Evolutionary conservation across 2,329 filamentous ascomycete species (phyloP).

Genomic region (Ophiostoma novo-ulmi): DNA sequence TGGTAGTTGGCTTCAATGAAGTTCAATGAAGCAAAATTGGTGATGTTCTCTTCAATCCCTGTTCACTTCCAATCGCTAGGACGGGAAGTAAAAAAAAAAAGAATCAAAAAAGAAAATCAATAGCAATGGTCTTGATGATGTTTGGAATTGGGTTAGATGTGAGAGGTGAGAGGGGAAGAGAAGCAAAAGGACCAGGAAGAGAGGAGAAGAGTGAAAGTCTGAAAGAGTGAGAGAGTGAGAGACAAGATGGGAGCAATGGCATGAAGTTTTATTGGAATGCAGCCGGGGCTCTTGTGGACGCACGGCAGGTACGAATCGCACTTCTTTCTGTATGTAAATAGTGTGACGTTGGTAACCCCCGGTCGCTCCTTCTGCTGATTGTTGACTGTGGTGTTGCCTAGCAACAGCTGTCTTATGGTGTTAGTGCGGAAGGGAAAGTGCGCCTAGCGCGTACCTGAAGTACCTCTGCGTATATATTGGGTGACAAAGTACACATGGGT

Average conservation of each 20-base stretch:
- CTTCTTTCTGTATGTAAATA: slow-evolving; percentile 10
- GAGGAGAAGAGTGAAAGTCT: not conserved
- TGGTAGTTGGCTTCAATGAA: not conserved
- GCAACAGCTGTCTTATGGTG: slow-evolving; percentile 23
- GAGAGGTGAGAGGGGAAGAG: slow-evolving; percentile 3
- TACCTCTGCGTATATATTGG: not conserved
- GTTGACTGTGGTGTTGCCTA: slow-evolving; percentile 28
- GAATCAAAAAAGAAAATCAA: slow-evolving; percentile 18
- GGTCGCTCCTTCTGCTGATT: slow-evolving; percentile 14
- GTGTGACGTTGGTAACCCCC: slow-evolving; percentile 22
- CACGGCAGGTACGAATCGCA: not conserved
- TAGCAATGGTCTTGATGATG: not conserved
- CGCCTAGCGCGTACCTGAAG: not conserved
- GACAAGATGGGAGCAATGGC: slow-evolving; percentile 13
- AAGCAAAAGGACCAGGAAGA: slow-evolving; percentile 13
- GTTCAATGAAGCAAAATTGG: not conserved
- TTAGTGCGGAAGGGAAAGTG: not conserved
- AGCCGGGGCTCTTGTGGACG: not conserved
- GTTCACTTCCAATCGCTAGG: not conserved
- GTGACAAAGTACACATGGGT: not conserved
- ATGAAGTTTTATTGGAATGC: slow-evolving; percentile 29
- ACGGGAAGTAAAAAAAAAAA: slow-evolving; percentile 15
- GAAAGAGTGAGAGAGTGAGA: slow-evolving; percentile 8
- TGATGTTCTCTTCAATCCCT: slow-evolving; percentile 15
- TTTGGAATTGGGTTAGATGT: slow-evolving; percentile 5